Evolutionary conservation across 441 rosid species (phyloP).

Genomic region (Arabidopsis lyrata): DNA sequence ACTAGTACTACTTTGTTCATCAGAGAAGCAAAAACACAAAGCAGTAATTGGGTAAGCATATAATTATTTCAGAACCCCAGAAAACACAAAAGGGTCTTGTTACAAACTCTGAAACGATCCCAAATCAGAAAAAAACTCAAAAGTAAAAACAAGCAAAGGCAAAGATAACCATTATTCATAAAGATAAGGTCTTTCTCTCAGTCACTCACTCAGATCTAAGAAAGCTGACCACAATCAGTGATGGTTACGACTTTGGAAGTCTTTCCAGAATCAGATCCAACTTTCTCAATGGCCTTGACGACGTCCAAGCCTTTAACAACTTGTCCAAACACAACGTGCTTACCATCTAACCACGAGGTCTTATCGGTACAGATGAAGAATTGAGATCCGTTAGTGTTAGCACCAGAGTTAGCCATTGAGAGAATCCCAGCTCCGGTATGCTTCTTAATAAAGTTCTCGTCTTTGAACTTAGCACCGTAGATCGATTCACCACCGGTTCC

Average conservation of each 20-base stretch:
- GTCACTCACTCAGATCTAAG: constrained; percentile 14
- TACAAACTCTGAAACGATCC: constrained; percentile 3
- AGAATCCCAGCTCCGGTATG: constrained; percentile 83
- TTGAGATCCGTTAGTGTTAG: constrained; percentile 78
- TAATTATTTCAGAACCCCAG: too few relatives aligned
- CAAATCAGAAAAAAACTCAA: background rate
- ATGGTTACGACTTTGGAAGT: constrained; percentile 42
- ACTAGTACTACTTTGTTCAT: too few relatives aligned
- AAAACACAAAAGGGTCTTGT: background rate
- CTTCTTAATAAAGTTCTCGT: constrained; percentile 75
- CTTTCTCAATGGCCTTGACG: constrained; percentile 63
- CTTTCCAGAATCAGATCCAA: constrained; percentile 62
- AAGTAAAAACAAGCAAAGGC: background rate
- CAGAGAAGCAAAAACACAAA: too few relatives aligned
- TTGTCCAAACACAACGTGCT: constrained; percentile 88
- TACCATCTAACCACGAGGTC: constrained; percentile 84
- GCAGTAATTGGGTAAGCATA: too few relatives aligned
- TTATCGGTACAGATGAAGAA: constrained; percentile 72
- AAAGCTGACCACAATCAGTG: constrained; percentile 73
- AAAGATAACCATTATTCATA: constrained; percentile 20
- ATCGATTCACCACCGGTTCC: constrained; percentile 91
- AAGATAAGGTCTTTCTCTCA: background rate
- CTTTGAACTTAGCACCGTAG: constrained; percentile 75
- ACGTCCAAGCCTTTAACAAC: constrained; percentile 78
- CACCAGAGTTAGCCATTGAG: constrained; percentile 89